phyloP scores from a whole-genome alignment of 129 eudicot genomes.

The Artemisia annua region DNA sequence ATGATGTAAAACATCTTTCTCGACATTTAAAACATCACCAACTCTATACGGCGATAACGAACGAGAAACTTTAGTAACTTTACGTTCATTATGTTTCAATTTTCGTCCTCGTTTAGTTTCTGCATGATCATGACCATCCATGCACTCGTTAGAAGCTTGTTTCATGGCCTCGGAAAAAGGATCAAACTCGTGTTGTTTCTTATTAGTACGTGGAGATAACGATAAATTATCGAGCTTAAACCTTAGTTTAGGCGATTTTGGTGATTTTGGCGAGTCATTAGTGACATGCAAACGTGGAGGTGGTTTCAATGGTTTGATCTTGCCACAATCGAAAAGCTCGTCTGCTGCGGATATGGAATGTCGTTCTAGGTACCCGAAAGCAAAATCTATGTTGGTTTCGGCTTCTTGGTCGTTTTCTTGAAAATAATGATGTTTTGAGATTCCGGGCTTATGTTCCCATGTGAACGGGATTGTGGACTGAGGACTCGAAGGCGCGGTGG shows the following conservation, averaged over 20 bases:
- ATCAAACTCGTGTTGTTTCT: slow-evolving; percentile 43
- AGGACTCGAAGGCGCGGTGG: slow-evolving; percentile 48
- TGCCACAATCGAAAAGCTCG: slow-evolving; percentile 82
- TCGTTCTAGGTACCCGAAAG: slow-evolving; percentile 63
- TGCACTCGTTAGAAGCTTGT: slow-evolving; percentile 35
- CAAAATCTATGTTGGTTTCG: slow-evolving; percentile 54
- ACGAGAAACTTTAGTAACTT: slow-evolving; percentile 25
- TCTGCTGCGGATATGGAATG: slow-evolving; percentile 64
- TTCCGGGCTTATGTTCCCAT: slow-evolving; percentile 65
- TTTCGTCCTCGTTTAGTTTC: slow-evolving; percentile 40
- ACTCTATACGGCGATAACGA: slow-evolving; percentile 62
- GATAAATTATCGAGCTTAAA: slow-evolving; percentile 29
- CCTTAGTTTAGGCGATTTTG: slow-evolving; percentile 39
- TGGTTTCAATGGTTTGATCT: slow-evolving; percentile 75
- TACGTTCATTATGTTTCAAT: slow-evolving; percentile 9
- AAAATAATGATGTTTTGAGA: slow-evolving; percentile 29
- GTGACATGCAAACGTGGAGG: slow-evolving; percentile 43
- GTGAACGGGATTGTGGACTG: slow-evolving; percentile 49
- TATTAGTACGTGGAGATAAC: slow-evolving; percentile 41
- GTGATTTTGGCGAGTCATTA: slow-evolving; percentile 48
- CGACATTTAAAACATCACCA: slow-evolving; percentile 38
- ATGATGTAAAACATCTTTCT: neutral
- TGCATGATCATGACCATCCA: neutral
- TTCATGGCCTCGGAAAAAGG: slow-evolving; percentile 71
- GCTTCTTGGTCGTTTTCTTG: neutral